Base-by-base conservation (phyloP, 2,329 filamentous ascomycete species). In the Aureobasidium sp. region DNA sequence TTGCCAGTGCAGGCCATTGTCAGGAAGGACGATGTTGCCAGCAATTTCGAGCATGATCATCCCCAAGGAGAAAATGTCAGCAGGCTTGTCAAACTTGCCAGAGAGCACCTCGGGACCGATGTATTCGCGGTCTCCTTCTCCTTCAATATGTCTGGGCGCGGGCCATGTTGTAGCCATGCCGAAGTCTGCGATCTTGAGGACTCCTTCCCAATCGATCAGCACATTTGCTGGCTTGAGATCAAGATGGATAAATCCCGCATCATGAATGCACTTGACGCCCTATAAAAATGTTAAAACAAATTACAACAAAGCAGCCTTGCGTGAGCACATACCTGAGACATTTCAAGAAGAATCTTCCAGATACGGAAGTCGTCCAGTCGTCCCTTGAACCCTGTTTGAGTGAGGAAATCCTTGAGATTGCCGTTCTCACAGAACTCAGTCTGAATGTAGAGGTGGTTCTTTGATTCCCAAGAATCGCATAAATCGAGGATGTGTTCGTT, bases 381-480 rank as follows among this genome's bases (percentile, higher is more conserved):
- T 41, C 89, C 90, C 66, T 87, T 89, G 57, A 85, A 79, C 21
- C 93, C 93, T 56, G 89, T 82, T 55, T 86, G 81, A n/a, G 81
- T 79, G 25, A 98, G 77, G 66, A 97, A 98, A 14, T 83, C 79
- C 66, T 94, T 86, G 38, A 98, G 74, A 56, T 88, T 95, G 14
- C 93, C 93, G 66, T 95, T 89, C 66, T 96, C 90, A 64, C 93
- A 98, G 66, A 85, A 97, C 65, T 98, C 93, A 0, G 91, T 97
- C 72, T 97, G 91, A 56, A 98, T 97, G 72, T 96, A 98, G 8
- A 98, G 79, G 64, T 91, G 84, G 54, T 80, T 80, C 60, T 88
- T 82, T 56, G 86, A 79, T 69, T 96, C 91, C 93, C 93, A 98
- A 66, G 84, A 85, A 62, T 94, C 84, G 52, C 90, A 76, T 60